A percentile compares a stretch with the other conserved stretches of the same genome.
These are phyloP conservation scores for Meyerozyma elateridarum DNA, from an alignment of 1,139 yeast species.

Conservation along the genomic window DNA sequence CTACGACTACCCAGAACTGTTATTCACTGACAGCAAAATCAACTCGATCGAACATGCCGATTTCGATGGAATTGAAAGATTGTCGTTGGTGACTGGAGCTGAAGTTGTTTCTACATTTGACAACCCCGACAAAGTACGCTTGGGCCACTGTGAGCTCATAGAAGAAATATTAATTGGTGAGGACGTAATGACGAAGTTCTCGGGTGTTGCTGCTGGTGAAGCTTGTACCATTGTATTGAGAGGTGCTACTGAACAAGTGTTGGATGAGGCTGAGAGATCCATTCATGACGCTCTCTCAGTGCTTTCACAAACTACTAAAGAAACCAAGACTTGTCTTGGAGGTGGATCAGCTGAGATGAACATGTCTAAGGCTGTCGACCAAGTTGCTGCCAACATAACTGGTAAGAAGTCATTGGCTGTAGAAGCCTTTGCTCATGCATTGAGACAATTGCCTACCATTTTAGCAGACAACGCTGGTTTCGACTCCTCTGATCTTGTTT, in stretches of 20 bases:
- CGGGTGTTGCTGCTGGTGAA: conserved; percentile 93
- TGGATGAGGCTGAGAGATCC: conserved; percentile 97
- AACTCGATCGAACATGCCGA: conserved; percentile 98
- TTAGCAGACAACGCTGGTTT: conserved; percentile 96
- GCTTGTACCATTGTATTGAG: conserved; percentile 95
- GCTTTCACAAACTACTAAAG: conserved; percentile 89
- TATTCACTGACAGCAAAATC: conserved; percentile 81
- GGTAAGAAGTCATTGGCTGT: conserved; percentile 94
- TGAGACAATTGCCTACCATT: conserved; percentile 92
- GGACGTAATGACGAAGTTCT: conserved; percentile 76
- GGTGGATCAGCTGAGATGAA: conserved; percentile 99
- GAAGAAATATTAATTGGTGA: conserved; percentile 95
- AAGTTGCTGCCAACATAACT: conserved; percentile 85
- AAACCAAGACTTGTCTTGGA: conserved; percentile 92
- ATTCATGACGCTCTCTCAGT: conserved; percentile 96
- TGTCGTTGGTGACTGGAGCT: conserved; percentile 95
- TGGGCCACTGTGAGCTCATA: conserved; percentile 85
- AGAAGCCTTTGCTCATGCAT: conserved; percentile 90
- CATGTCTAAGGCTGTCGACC: conserved; percentile 97
- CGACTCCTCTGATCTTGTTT: conserved; percentile 88
- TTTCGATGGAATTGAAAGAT: conserved; percentile 95
- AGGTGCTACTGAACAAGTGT: conserved; percentile 94
- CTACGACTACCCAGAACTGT: conserved; percentile 96
- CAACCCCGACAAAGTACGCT: conserved; percentile 75
- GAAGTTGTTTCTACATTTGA: conserved; percentile 98